Base-by-base conservation (phyloP, 169 alveolate species). In the Cyclospora cayetanensis region DNA sequence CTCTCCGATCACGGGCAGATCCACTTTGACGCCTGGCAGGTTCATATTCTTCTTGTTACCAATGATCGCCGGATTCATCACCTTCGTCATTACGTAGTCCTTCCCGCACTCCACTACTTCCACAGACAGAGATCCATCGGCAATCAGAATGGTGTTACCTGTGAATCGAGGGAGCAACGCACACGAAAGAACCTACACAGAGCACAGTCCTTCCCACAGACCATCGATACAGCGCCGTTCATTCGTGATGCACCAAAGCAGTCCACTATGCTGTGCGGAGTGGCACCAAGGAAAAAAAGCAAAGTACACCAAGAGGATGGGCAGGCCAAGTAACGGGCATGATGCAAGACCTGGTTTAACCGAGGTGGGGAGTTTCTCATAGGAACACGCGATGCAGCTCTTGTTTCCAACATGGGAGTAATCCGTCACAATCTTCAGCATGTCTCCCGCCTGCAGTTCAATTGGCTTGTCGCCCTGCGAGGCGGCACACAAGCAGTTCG, bases 31-130 rank as follows among this genome's bases (percentile, higher is more conserved):
- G 37, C 99, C 99, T 22, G 99, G 99, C 7, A 99, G 97, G 93
- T 99, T 98, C 99, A 98, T 98, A 94, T 98, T 98, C 96, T 99
- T 99, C 94, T 97, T 96, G 93, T 98, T 99, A 27, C 99, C 99
- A 37, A 99, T 95, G 39, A 95, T 95, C 43, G 98, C 98, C 86
- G 94, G 94, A 95, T 98, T 98, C 95, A 97, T 92, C 35, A 98
- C 99, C 96, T 95, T 76, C 95, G 98, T 87, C 94, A 96, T 43
- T 94, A 96, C 96, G 96, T 98, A 83, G 94, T 92, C 94, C 63
- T 31, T 39, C 22, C 95, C 95, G 25, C 79, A 88, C 79, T 91
- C 93, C 86, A 89, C 94, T 9, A 98, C 99, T 92, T 95, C 97
- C 53, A 98, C 96, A 42, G 97, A 95, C 37, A 99, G 94, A 20